Conservation (phyloP, 2,329 filamentous ascomycete species). For the Microcyclosporella mali region DNA sequence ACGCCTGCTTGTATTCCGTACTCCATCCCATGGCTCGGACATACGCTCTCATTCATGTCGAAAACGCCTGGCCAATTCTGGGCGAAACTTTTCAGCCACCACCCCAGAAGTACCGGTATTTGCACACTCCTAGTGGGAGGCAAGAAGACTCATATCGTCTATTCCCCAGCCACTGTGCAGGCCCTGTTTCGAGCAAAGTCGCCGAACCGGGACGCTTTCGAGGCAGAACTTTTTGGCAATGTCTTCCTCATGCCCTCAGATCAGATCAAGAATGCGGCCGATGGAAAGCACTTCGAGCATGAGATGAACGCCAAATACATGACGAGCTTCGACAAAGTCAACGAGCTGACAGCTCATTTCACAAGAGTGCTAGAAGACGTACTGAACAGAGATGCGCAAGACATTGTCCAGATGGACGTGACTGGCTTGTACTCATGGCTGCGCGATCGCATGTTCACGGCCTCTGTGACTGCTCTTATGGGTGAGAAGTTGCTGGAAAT, state of each 20-base stretch:
- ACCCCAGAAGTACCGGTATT: constrained; percentile 24
- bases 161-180: constrained; percentile 20
- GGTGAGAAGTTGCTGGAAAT: constrained; percentile 27
- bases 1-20: constrained; percentile 25
- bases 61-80: constrained; percentile 24
- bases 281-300: constrained; percentile 19
- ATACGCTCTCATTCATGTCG: constrained; percentile 24
- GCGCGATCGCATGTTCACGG: constrained; percentile 27
- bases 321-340: constrained; percentile 26
- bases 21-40: constrained; percentile 26
- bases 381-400: constrained; percentile 18
- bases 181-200: constrained; percentile 25
- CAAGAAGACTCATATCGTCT: constrained; percentile 25
- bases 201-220: constrained; percentile 23
- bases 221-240: constrained; percentile 21
- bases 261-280: constrained; percentile 19
- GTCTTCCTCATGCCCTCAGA: constrained; percentile 22
- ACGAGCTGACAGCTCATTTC: constrained; percentile 28
- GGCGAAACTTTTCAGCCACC: constrained; percentile 22
- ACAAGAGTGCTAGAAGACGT: constrained; percentile 16
- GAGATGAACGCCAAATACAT: constrained; percentile 28
- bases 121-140: constrained; percentile 28
- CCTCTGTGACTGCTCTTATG: constrained; percentile 26
- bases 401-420: constrained; percentile 14
- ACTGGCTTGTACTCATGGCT: constrained; percentile 29